Evolutionary conservation across 2,329 filamentous ascomycete genomes (phyloP), one percentile per base, ranked within the genome.

Genomic region (Arthroderma uncinatum): DNA sequence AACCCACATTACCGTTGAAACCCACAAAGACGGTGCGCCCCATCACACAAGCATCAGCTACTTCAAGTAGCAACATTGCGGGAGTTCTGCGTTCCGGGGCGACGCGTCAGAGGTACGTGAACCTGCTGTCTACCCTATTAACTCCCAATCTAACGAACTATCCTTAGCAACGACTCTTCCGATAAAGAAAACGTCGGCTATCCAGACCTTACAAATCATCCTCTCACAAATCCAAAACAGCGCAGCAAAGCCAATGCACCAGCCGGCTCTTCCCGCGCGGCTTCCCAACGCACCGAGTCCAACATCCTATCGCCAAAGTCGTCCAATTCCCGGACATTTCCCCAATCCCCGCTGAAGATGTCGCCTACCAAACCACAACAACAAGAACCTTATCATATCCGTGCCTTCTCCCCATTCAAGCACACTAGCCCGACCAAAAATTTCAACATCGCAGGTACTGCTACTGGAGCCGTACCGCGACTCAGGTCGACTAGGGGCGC

Each of bases 221-320:
- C 70, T 1, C 71, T 82, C 21, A 80, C 85, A 21, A 84, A 84
- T 62, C 82, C 85, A 2, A 92, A 92, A 77, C 91, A 90, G 64
- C 71, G 74, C 14, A 79, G 77, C 47, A 77, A 73, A 42, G 70
- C 72, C 9, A 70, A 72, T 19, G 60, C 67, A 25, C 70, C 68
- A 39, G 68, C 67, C 36, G 67, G 69, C 28, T 65, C 70, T 39
- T 69, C 72, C 9, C 74, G 71, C 58, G 71, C 68, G 55, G 71
- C 67, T 57, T 76, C 72, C 19, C 74, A 73, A 58, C 76, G 60
- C 64, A 72, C 63, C 62, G 81, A 60, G 73, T 78, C 53, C 78
- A 86, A 69, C 23, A 80, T 94, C 37, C 77, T 95, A 2, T 95
- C 90, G 1, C 89, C 89, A 1, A 86, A 87, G 55, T 91, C 88